These are phyloP conservation scores for Phytophthora ramorum DNA, from an alignment of 352 stramenopile genomes.

Conservation along the genomic window DNA sequence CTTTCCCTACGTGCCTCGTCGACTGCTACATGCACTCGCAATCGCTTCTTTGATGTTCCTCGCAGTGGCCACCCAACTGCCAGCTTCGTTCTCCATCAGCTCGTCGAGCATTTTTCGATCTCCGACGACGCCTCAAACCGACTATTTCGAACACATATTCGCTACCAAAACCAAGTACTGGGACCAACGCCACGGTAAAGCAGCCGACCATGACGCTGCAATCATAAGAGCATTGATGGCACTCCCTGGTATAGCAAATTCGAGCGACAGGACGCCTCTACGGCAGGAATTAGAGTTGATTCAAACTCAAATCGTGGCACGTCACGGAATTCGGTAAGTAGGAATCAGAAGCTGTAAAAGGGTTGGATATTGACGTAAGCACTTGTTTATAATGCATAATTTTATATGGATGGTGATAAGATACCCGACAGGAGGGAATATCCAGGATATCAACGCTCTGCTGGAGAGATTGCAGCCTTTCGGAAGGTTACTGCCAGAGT, in stretches of 20 bases:
- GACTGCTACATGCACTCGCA: conserved; percentile 2
- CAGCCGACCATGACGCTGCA: background rate
- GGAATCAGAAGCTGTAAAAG: background rate
- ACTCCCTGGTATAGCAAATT: conserved; percentile 7
- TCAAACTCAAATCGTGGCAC: conserved; percentile 67
- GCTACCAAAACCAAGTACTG: conserved; percentile 68
- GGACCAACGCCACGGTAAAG: conserved; percentile 40
- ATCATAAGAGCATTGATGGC: conserved; percentile 13
- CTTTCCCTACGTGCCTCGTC: background rate
- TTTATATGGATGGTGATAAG: conserved; percentile 19
- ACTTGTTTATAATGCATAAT: background rate
- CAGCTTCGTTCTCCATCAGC: conserved; percentile 4
- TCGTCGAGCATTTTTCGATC: conserved; percentile 3
- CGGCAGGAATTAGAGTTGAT: conserved; percentile 49
- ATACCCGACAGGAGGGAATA: conserved; percentile 64
- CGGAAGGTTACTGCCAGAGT: conserved; percentile 42
- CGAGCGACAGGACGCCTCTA: conserved; percentile 2
- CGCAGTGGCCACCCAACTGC: conserved; percentile 9
- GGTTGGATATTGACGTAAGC: background rate
- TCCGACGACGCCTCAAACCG: background rate
- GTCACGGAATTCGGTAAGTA: conserved; percentile 66
- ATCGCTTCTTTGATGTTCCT: conserved; percentile 11
- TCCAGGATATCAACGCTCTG: conserved; percentile 54
- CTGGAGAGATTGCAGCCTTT: conserved; percentile 54
- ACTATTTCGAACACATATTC: conserved; percentile 46